phyloP scores from a whole-genome alignment of 1,284 basidiomycete genomes.

The Trichosporon coremiiforme region DNA sequence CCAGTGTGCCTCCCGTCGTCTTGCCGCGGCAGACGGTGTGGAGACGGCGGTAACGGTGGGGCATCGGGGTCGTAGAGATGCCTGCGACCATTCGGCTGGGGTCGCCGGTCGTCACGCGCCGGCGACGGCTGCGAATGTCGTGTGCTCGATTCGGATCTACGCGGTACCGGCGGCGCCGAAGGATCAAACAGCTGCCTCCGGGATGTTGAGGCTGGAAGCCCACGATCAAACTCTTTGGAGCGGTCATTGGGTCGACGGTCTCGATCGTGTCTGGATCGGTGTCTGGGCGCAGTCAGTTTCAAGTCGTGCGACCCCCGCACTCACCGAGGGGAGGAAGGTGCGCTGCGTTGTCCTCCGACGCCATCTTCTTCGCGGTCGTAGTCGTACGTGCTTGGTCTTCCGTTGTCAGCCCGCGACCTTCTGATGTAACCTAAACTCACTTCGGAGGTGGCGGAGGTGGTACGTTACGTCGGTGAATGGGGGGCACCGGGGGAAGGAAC shows the following conservation, averaged over 20 bases:
- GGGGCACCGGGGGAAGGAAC: neutral
- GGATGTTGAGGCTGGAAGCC: slow-evolving; percentile 18
- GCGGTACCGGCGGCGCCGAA: neutral
- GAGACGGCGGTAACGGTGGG: slow-evolving; percentile 24
- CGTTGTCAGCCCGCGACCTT: slow-evolving; percentile 1
- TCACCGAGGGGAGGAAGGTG: slow-evolving; percentile 11
- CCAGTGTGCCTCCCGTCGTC: slow-evolving; percentile 1
- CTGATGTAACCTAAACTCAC: slow-evolving; percentile 18
- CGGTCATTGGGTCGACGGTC: slow-evolving; percentile 14
- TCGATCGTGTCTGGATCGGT: slow-evolving; percentile 15
- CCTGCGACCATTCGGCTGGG: slow-evolving; percentile 3
- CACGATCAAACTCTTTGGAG: slow-evolving; percentile 32
- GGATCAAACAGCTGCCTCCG: slow-evolving; percentile 30
- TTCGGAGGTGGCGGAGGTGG: slow-evolving; percentile 15
- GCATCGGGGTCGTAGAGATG: slow-evolving; percentile 31
- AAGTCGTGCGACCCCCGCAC: neutral
- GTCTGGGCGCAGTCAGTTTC: slow-evolving; percentile 1
- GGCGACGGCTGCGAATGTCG: slow-evolving; percentile 7
- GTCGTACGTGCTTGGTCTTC: neutral
- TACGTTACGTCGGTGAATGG: slow-evolving; percentile 1
- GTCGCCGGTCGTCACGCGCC: neutral
- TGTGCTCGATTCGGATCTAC: neutral
- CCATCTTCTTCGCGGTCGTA: slow-evolving; percentile 10
- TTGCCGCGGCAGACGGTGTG: slow-evolving; percentile 15
- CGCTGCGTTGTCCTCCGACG: neutral